These are phyloP conservation scores for Chlamydomonas schloesseri DNA, from an alignment of 139 green algal genomes.

Conservation along the genomic window DNA sequence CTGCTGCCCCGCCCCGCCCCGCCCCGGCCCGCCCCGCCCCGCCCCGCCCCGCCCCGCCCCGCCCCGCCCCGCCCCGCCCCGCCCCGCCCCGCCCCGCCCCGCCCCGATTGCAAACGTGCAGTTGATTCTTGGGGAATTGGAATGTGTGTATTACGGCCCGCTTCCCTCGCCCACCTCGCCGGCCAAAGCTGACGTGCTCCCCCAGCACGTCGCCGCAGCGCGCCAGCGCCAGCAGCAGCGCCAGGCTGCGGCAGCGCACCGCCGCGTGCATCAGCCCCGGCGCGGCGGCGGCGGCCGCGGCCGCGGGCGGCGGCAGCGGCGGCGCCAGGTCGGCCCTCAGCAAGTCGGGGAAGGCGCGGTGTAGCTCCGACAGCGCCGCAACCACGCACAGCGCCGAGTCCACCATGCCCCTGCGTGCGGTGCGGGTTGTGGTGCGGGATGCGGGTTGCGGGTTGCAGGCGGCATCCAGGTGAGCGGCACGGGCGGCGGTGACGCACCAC, in stretches of 20 bases:
- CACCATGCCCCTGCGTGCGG: background rate
- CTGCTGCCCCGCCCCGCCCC: no score
- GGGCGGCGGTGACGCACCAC: no score
- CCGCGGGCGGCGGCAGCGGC: no score
- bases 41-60: no score
- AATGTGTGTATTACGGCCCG: no score
- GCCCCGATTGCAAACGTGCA: no score
- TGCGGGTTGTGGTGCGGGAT: background rate
- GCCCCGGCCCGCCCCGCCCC: no score
- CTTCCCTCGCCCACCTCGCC: background rate
- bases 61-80: no score
- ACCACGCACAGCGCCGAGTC: slow-evolving; percentile 6
- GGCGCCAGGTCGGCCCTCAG: background rate
- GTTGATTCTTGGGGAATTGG: no score
- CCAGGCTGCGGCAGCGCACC: slow-evolving; percentile 6
- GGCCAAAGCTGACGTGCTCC: slow-evolving; percentile 4
- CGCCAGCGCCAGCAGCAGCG: slow-evolving; percentile 22
- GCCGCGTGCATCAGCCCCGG: slow-evolving; percentile 25
- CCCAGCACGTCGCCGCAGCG: slow-evolving; percentile 9
- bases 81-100: no score
- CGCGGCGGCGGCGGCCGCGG: background rate
- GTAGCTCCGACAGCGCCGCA: background rate
- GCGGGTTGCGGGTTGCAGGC: no score
- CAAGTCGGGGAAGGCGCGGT: slow-evolving; percentile 26
- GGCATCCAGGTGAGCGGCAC: background rate